Conservation (phyloP, 176 grass and related monocot species). For the Hordeum marinum region DNA sequence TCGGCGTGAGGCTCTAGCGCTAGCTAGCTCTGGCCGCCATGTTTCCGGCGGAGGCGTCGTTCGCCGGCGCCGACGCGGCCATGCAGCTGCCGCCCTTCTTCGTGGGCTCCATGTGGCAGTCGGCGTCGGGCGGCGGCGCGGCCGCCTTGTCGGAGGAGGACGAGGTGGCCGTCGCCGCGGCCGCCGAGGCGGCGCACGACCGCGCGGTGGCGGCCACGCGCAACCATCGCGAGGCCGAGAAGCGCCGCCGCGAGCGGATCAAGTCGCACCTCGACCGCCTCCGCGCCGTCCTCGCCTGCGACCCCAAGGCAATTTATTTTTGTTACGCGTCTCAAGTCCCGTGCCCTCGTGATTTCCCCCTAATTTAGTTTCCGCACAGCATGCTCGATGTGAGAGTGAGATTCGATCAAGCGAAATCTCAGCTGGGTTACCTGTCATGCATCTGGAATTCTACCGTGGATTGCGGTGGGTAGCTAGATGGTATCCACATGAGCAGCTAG, state of each 20-base stretch:
- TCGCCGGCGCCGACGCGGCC: conserved; percentile 1
- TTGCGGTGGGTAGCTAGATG: conserved; percentile 3
- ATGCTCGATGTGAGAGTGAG: not conserved
- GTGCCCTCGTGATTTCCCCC: not conserved
- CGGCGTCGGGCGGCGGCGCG: not conserved
- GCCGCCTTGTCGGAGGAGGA: conserved; percentile 23
- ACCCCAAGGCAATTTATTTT: conserved; percentile 69
- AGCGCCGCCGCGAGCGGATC: conserved; percentile 92
- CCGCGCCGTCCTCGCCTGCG: conserved; percentile 81
- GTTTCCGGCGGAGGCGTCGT: conserved; percentile 36
- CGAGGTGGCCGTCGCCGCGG: not conserved
- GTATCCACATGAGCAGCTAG: not conserved
- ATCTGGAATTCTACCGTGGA: not conserved
- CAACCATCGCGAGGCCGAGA: conserved; percentile 96
- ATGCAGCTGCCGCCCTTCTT: conserved; percentile 50
- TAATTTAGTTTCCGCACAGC: not conserved
- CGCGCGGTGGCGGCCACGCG: conserved; percentile 63
- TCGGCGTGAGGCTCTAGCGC: not conserved
- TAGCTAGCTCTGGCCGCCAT: not conserved
- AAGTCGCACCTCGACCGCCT: conserved; percentile 94
- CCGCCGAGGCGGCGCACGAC: conserved; percentile 34
- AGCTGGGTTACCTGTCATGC: not conserved
- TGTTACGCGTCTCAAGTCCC: not conserved
- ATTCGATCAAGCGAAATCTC: not conserved
- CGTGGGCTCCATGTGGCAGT: conserved; percentile 36